Evolutionary conservation across 257 asterid species (phyloP).

Genomic region (Avicennia marina): DNA sequence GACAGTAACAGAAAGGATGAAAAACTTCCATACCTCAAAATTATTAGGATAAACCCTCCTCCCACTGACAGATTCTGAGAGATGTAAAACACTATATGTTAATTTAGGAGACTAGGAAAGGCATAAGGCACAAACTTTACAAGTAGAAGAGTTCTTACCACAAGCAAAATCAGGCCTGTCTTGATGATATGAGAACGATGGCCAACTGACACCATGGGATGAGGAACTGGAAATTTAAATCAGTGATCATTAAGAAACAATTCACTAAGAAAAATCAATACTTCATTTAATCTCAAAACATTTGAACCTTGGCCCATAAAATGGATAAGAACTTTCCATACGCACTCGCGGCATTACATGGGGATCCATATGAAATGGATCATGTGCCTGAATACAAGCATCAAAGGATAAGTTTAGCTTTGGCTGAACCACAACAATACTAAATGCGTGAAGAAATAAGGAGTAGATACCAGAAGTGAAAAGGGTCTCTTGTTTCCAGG

Average conservation of each 20-base stretch:
- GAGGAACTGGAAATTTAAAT: slow-evolving; percentile 25
- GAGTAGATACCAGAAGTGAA: slow-evolving; percentile 44
- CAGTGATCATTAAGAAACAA: background rate
- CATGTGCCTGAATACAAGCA: slow-evolving; percentile 34
- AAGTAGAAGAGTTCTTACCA: slow-evolving; percentile 22
- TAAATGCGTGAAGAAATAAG: slow-evolving; percentile 1
- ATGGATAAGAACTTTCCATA: slow-evolving; percentile 31
- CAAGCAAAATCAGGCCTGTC: slow-evolving; percentile 15
- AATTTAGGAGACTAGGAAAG: background rate
- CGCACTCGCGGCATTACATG: slow-evolving; percentile 31
- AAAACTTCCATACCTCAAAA: slow-evolving; percentile 27
- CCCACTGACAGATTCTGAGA: slow-evolving; percentile 28
- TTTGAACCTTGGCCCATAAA: slow-evolving; percentile 41
- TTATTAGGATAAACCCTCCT: slow-evolving; percentile 21
- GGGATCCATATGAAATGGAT: slow-evolving; percentile 32
- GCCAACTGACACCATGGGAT: slow-evolving; percentile 13
- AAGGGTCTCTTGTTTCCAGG: slow-evolving; percentile 46
- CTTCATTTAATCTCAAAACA: slow-evolving; percentile 4
- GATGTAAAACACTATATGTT: background rate
- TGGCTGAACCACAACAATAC: background rate
- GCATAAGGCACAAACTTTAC: slow-evolving; percentile 4
- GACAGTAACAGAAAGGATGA: background rate
- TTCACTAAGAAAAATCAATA: slow-evolving; percentile 1
- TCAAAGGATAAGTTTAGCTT: slow-evolving; percentile 4
- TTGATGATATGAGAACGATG: slow-evolving; percentile 24